Evolutionary conservation across 208 protist genomes (phyloP), one percentile per base, ranked within the genome.

Genomic region (Leishmania amazonensis): DNA sequence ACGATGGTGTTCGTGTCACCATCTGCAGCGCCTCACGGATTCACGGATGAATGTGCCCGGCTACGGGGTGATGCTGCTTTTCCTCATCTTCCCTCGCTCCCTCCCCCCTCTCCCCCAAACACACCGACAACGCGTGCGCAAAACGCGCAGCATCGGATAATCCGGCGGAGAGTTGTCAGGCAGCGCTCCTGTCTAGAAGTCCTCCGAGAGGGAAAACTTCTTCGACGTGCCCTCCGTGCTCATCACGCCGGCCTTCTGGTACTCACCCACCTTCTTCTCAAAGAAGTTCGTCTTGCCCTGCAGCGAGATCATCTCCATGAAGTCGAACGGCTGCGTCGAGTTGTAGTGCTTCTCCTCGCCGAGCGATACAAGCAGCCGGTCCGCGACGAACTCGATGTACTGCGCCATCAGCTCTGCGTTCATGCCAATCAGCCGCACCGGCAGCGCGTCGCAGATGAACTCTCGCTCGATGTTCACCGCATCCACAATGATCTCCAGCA

Each of bases 251-350:
- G 97, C 92, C 94, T 99, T 99, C 85, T 98, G 94, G 88, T 99
- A 99, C 87, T 99, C 99, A 54, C 97, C 96, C 38, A 99, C 99
- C 87, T 98, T 98, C 81, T 98, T 98, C 93, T 99, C 99, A 85
- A 99, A 99, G 91, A 99, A 99, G 97, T 99, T 99, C 51, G 99
- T 99, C 96, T 99, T 99, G 81, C 98, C 96, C 88, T 99, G 94
- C 62, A 99, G 91, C 24, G 97, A 99, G 81, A 99, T 99, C 89
- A 99, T 96, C 85, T 99, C 99, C 99, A 99, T 99, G 93, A 99
- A 99, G 86, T 99, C 98, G 83, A 99, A 99, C 17, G 99, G 99
- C 90, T 99, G 99, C 73, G 85, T 85, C n/a, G 88, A 64, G 76
- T 99, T 98, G 93, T 99, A 99, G 79, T 97, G 81, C 89, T 99